Evolutionary conservation across 192 early-diverging fungal species (phyloP).

Genomic region (Coemansia umbellata): DNA sequence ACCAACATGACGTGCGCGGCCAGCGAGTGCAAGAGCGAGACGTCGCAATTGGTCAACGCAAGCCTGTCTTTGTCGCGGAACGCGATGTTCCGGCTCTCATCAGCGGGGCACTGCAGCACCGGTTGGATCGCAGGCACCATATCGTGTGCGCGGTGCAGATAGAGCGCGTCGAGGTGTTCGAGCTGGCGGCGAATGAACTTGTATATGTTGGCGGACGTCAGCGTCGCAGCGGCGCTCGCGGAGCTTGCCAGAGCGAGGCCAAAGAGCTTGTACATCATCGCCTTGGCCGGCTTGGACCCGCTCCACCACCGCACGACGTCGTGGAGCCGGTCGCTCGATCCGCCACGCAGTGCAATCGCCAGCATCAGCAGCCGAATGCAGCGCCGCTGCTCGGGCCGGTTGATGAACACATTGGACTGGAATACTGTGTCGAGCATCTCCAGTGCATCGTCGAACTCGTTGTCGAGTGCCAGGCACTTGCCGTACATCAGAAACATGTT

Average conservation of each 20-base stretch:
- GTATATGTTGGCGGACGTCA: conserved; percentile 38
- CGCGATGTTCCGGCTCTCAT: not conserved
- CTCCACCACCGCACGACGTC: conserved; percentile 41
- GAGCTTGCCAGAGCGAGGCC: conserved; percentile 26
- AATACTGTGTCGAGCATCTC: conserved; percentile 29
- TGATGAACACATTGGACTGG: conserved; percentile 35
- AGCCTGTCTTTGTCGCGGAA: not conserved
- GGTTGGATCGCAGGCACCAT: not conserved
- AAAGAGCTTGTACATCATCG: conserved; percentile 26
- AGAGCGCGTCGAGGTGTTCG: conserved; percentile 18
- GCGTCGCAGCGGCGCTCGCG: conserved; percentile 4
- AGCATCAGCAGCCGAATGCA: conserved; percentile 19
- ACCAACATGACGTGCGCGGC: conserved; percentile 31
- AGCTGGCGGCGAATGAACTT: conserved; percentile 44
- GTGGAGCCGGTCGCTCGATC: conserved; percentile 17
- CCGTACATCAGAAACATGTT: conserved; percentile 47
- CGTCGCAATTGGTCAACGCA: conserved; percentile 13
- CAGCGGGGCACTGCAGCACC: not conserved
- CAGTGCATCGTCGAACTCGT: conserved; percentile 13
- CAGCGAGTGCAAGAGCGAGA: conserved; percentile 29
- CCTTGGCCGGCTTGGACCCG: conserved; percentile 23
- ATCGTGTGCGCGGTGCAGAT: conserved; percentile 4
- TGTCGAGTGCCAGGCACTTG: conserved; percentile 27
- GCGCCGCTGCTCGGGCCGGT: conserved; percentile 3
- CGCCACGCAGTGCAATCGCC: conserved; percentile 13